A percentile compares a stretch with the other conserved stretches of the same genome.
phyloP scores from a whole-genome alignment of 345 rosid genomes.

The Corymbia maculata region DNA sequence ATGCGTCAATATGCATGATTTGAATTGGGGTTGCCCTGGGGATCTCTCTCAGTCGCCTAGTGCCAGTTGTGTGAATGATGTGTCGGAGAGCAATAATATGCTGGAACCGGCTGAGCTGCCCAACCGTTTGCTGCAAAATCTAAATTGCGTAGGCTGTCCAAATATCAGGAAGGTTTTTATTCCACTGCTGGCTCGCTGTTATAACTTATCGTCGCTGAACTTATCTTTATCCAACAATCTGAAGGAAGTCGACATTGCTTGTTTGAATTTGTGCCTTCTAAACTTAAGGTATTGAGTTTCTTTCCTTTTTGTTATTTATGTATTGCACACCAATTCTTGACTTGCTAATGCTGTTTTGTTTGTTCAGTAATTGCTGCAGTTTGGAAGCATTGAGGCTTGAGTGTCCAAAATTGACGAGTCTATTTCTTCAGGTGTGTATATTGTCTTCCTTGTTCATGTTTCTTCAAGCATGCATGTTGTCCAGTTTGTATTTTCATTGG shows the following conservation, averaged over 20 bases:
- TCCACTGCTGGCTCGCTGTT: constrained; percentile 72
- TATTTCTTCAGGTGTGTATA: constrained; percentile 31
- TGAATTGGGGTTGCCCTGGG: constrained; percentile 67
- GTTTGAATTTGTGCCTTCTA: constrained; percentile 61
- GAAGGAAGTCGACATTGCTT: constrained; percentile 82
- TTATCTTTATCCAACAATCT: constrained; percentile 74
- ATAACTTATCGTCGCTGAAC: constrained; percentile 67
- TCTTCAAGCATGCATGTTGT: not conserved
- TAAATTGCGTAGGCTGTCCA: constrained; percentile 87
- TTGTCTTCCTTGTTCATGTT: not conserved
- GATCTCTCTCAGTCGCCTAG: constrained; percentile 25
- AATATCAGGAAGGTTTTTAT: constrained; percentile 84
- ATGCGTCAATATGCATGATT: constrained; percentile 89
- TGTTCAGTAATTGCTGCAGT: constrained; percentile 71
- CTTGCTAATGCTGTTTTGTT: not conserved
- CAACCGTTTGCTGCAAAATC: constrained; percentile 78
- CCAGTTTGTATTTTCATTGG: not conserved
- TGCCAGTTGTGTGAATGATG: constrained; percentile 6
- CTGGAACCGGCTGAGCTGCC: constrained; percentile 32
- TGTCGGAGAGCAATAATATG: constrained; percentile 11
- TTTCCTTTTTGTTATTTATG: not conserved
- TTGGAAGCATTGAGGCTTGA: constrained; percentile 75
- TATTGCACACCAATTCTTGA: not conserved
- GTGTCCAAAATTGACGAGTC: constrained; percentile 80
- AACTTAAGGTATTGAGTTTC: constrained; percentile 53